phyloP scores from a whole-genome alignment of 345 rosid species.

The Syzygium jambos region DNA sequence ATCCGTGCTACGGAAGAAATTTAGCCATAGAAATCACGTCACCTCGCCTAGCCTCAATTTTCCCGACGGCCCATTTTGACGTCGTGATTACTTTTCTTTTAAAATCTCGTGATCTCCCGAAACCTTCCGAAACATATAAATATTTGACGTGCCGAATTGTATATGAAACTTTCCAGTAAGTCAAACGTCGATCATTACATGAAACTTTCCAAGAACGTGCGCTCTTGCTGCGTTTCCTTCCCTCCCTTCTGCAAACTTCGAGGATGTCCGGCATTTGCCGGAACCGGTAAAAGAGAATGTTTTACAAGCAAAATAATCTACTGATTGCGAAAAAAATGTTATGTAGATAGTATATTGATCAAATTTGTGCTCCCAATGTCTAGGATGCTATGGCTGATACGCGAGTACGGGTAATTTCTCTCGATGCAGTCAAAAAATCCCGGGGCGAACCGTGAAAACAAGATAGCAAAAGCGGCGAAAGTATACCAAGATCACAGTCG shows the following conservation, averaged over 20 bases:
- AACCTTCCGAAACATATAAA: background rate
- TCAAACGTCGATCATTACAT: background rate
- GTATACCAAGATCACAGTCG: background rate
- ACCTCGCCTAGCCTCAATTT: background rate
- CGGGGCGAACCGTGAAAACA: background rate
- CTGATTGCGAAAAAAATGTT: no score
- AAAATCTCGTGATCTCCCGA: background rate
- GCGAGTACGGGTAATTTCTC: background rate
- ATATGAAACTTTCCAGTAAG: background rate
- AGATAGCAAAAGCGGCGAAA: background rate
- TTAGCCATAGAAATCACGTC: background rate
- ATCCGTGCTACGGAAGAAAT: background rate
- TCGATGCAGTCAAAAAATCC: background rate
- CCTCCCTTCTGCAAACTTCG: no score
- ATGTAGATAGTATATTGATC: background rate
- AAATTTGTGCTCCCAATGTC: background rate
- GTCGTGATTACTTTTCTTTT: background rate
- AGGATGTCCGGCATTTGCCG: background rate
- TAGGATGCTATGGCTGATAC: background rate
- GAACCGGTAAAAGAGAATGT: background rate
- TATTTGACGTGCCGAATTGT: background rate
- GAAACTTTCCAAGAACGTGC: background rate
- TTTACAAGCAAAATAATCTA: background rate
- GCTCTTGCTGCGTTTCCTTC: background rate
- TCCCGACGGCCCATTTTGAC: background rate